Evolutionary conservation across 257 asterid genomes (phyloP).

Genomic region (Marsdenia floribunda): DNA sequence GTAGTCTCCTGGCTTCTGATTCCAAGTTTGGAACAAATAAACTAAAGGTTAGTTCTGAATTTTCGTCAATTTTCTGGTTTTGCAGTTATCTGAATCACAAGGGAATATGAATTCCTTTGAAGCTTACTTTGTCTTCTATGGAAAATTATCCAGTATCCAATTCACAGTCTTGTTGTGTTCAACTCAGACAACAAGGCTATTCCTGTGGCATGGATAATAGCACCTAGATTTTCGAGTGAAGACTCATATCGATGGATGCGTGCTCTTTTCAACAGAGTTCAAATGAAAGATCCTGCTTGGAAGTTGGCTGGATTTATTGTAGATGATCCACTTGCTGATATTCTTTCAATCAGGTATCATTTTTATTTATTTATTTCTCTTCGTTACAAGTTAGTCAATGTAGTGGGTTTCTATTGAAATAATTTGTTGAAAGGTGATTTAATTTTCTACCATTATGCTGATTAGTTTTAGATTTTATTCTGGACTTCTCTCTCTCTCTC

Average conservation of each 20-base stretch:
- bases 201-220: conserved; percentile 91
- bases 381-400: not conserved
- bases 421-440: not conserved
- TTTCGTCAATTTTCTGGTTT: conserved; percentile 14
- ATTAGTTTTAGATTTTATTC: not conserved
- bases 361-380: conserved; percentile 3
- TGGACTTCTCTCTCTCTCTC: not conserved
- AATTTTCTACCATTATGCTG: not conserved
- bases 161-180: conserved; percentile 94
- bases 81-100: not conserved
- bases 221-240: conserved; percentile 60
- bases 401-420: not conserved
- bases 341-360: conserved; percentile 60
- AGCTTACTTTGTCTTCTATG: conserved; percentile 40
- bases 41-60: conserved; percentile 54
- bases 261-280: conserved; percentile 77
- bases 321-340: conserved; percentile 80
- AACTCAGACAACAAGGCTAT: conserved; percentile 96
- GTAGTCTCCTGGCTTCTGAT: conserved; percentile 67
- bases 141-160: conserved; percentile 61
- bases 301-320: conserved; percentile 89
- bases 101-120: conserved; percentile 12
- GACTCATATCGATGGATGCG: conserved; percentile 84
- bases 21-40: conserved; percentile 83
- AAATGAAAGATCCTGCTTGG: conserved; percentile 87